Conservation (phyloP, 108 stramenopile species). For the Nannochloropsis granulata region DNA sequence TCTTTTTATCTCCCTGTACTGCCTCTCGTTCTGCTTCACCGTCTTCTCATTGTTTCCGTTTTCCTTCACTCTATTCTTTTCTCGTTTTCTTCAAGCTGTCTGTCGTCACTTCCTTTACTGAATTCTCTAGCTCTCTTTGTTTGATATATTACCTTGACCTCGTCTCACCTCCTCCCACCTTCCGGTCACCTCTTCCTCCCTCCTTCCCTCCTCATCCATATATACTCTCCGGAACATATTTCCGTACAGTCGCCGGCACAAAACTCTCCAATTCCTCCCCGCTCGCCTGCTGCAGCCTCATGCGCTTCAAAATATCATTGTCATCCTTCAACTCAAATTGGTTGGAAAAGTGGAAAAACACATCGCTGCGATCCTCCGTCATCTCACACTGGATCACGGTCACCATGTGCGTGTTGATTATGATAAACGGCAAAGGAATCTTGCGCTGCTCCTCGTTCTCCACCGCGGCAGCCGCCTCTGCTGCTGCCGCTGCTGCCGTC, state of each 20-base stretch:
- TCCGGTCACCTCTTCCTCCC: not conserved
- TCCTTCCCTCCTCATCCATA: not conserved
- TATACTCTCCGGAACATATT: not conserved
- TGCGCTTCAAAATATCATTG: conserved; percentile 72
- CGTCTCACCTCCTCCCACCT: no score
- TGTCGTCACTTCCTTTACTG: no score
- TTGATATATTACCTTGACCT: no score
- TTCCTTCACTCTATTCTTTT: no score
- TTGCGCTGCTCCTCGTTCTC: not conserved
- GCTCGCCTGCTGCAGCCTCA: conserved; percentile 50
- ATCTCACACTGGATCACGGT: conserved; percentile 83
- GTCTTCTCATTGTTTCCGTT: no score
- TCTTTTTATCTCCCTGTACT: no score
- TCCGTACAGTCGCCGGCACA: not conserved
- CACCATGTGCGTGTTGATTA: conserved; percentile 57
- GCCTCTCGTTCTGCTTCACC: no score
- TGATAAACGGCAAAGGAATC: conserved; percentile 77
- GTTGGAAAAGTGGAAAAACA: conserved; percentile 70
- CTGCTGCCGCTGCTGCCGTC: not conserved
- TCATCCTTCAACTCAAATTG: conserved; percentile 89
- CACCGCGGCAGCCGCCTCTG: not conserved
- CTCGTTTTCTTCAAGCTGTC: no score
- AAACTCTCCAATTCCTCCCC: not conserved
- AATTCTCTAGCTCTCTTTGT: no score
- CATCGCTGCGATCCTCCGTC: conserved; percentile 57